Evolutionary conservation across 78 protist species (phyloP), one percentile per base, ranked within the genome.

Genomic region (Dictyostelium purpureum): DNA sequence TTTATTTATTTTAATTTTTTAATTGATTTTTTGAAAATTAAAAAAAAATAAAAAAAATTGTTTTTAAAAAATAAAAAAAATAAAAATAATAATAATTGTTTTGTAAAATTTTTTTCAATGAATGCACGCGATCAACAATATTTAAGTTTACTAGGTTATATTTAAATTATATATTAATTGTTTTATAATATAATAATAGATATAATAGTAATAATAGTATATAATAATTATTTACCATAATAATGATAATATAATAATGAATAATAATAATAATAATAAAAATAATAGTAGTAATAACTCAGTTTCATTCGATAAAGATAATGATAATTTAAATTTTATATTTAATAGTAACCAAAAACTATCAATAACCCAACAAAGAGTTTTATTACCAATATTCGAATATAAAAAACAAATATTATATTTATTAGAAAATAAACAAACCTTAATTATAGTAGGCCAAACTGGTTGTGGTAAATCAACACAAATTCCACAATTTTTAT

Each of bases 391-490:
- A 24, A 75, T 78, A 7, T 90, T 61, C 70, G 76, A 90, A 42
- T 28, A 59, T 26, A 19, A 65, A 35, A 73, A 47, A 49, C 63
- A 70, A 7, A 71, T 94, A 45, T 67, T 94, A 26, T 88, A 94
- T 61, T 35, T 82, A 31, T 37, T 94, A 7, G 96, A 94, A 26
- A 94, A 75, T 2, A 42, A 94, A 21, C 38, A 33, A 21, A 87
- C 90, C 21, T 75, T 94, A 77, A 52, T 94, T 7, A 38, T 94
- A 0, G 83, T 94, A 6, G 96, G 96, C 16, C 35, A 78, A 12
- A 94, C 96, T 3, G 96, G 96, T 3, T 79, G 96, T 81, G 96
- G 96, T 33, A 94, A 94, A 74, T 88, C 96, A 45, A 94, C 96
- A 37, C 96, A 94, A 31, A 66, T 94, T 14, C 96, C 96, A 6